Conservation (phyloP, 805 yeast genomes). For the Saccharomycopsis oosterbeekiorum region DNA sequence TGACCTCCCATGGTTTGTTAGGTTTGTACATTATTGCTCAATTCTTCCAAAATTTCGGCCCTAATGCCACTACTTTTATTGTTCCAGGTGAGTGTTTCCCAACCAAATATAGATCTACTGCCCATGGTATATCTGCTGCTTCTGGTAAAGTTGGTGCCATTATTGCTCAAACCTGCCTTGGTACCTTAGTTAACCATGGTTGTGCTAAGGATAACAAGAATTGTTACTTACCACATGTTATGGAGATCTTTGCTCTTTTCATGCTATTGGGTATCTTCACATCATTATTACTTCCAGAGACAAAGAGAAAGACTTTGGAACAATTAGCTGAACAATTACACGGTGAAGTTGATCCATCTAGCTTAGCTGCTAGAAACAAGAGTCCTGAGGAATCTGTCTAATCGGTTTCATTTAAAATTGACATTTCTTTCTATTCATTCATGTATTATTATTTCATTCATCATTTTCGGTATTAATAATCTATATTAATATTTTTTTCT, state of each 20-base stretch:
- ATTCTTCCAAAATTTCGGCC: slow-evolving; percentile 88
- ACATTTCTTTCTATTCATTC: not conserved
- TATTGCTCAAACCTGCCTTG: slow-evolving; percentile 78
- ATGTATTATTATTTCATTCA: not conserved
- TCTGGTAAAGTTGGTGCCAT: slow-evolving; percentile 89
- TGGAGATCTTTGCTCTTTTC: slow-evolving; percentile 88
- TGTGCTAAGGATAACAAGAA: slow-evolving; percentile 52
- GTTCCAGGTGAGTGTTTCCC: slow-evolving; percentile 91
- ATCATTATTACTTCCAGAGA: slow-evolving; percentile 71
- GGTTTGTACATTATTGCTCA: slow-evolving; percentile 74
- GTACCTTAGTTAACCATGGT: slow-evolving; percentile 72
- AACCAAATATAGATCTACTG: slow-evolving; percentile 90
- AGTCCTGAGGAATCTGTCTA: slow-evolving; percentile 17
- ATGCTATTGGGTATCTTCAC: slow-evolving; percentile 71
- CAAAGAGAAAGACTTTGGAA: slow-evolving; percentile 79
- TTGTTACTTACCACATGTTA: slow-evolving; percentile 86
- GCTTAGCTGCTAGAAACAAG: slow-evolving; percentile 1
- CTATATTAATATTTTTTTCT: not conserved
- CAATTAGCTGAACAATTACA: slow-evolving; percentile 71
- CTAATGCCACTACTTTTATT: slow-evolving; percentile 85
- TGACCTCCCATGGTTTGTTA: slow-evolving; percentile 56
- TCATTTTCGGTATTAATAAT: not conserved
- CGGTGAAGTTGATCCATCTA: slow-evolving; percentile 52
- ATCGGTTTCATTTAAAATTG: not conserved
- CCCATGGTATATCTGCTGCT: slow-evolving; percentile 92